Evolutionary conservation across 2,329 filamentous ascomycete genomes (phyloP), one percentile per base, ranked within the genome.

Genomic region (Botrytis byssoidea): DNA sequence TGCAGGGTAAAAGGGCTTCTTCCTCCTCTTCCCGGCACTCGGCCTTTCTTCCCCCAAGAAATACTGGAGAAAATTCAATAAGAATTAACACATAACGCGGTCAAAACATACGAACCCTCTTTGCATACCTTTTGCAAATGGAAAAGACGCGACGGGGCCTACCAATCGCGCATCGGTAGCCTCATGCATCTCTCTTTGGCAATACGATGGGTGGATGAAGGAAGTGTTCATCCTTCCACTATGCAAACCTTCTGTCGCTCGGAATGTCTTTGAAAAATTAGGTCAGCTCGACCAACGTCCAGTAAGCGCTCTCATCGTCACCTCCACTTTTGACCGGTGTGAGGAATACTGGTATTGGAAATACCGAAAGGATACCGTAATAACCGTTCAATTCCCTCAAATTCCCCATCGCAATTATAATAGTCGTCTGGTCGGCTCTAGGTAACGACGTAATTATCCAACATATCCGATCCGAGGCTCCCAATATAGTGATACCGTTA

Each of bases 331-430:
- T 67, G 46, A 68, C 25, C 35, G 46, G 32, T 51, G 65, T 55
- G n/a, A 55, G 65, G 32, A 51, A 67, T 67, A 67, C 46, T 67
- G 32, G 46, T 67, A 67, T 55, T 67, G 35, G 65, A 51, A 55
- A 51, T 67, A 55, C 46, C 65, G 65, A 67, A 67, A 67, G 22
- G 46, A 32, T 9, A 57, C 66, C 12, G 32, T 44, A 40, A 57
- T 42, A 71, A 20, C 40, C 44, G 68, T 70, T 44, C 55, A 63
- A 63, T 63, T 46, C 57, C 68, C 68, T 71, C 68, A 46, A 46
- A 46, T 37, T 44, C 55, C 25, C 68, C n/a, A 63, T 63, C 55
- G 55, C 29, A 63, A 63, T 60, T 20, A 64, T 18, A 35, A n/a
- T 20, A 40, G 46, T 51, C 44, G 22, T 37, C 29, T n/a, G 44